Conservation (phyloP, 2,329 filamentous ascomycete genomes). For the Akanthomyces muscarius region DNA sequence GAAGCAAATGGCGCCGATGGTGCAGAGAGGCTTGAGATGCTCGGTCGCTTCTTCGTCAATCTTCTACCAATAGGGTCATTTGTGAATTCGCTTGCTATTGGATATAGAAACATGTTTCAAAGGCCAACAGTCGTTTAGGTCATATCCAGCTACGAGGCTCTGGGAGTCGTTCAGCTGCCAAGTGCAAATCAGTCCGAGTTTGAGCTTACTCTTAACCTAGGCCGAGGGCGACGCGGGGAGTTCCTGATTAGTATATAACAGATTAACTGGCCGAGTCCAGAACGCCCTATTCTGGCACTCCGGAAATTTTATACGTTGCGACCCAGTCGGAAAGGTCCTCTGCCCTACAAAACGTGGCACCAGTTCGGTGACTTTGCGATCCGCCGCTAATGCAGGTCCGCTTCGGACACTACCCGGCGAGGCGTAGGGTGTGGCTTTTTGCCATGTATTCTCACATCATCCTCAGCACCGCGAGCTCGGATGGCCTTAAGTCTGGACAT, state of each 20-base stretch:
- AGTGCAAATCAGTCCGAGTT: not conserved
- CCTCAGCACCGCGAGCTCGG: not conserved
- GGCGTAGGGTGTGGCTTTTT: not conserved
- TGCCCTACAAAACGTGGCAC: not conserved
- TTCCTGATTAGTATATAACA: too few relatives aligned
- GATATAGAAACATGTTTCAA: not conserved
- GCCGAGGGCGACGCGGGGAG: too few relatives aligned
- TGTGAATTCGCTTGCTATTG: not conserved
- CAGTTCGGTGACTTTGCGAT: not conserved
- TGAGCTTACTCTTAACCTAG: not conserved
- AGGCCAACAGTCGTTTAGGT: too few relatives aligned
- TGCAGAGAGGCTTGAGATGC: not conserved
- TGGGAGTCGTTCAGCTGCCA: not conserved
- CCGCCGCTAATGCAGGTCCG: constrained; percentile 9
- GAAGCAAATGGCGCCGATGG: not conserved
- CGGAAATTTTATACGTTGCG: too few relatives aligned
- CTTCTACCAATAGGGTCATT: not conserved
- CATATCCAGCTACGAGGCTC: not conserved
- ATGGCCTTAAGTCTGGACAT: not conserved
- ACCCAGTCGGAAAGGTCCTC: not conserved
- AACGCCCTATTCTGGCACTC: not conserved
- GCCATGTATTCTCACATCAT: not conserved
- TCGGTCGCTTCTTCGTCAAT: not conserved
- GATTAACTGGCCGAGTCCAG: not conserved
- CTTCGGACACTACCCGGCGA: not conserved